These are phyloP conservation scores for Aureobasidium namibiae DNA, from an alignment of 2,329 filamentous ascomycete genomes.

Conservation along the genomic window DNA sequence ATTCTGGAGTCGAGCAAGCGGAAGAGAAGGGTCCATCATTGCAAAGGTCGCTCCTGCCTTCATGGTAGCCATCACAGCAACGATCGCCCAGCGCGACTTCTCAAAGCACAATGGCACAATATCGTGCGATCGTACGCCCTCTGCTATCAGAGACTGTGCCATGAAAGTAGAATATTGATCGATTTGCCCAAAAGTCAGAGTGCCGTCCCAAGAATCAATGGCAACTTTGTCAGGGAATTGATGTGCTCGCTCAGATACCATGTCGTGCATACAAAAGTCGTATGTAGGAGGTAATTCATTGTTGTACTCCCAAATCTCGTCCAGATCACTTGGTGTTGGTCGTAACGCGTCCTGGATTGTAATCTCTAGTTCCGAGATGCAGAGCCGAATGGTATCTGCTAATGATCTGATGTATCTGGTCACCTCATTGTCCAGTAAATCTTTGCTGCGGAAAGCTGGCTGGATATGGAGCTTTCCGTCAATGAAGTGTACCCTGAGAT, in stretches of 20 bases:
- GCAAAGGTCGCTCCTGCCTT: constrained; percentile 25
- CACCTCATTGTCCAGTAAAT: constrained; percentile 12
- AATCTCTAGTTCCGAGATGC: constrained; percentile 1
- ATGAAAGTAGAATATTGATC: constrained; percentile 17
- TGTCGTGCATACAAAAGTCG: constrained; percentile 17
- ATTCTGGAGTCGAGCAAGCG: constrained; percentile 19
- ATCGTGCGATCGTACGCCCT: constrained; percentile 12
- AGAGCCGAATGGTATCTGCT: constrained; percentile 9
- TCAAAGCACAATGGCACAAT: constrained; percentile 21
- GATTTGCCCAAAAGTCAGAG: constrained; percentile 21
- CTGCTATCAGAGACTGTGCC: constrained; percentile 14
- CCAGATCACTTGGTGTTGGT: constrained; percentile 13
- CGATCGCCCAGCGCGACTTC: constrained; percentile 22
- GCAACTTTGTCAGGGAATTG: constrained; percentile 18
- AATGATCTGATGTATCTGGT: constrained; percentile 13
- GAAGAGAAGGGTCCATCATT: constrained; percentile 21
- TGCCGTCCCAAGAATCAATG: constrained; percentile 23
- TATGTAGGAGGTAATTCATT: constrained; percentile 14
- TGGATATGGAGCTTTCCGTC: not conserved
- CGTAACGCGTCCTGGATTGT: constrained; percentile 22
- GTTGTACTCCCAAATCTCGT: constrained; percentile 18
- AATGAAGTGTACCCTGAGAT: not conserved
- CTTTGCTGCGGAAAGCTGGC: constrained; percentile 10
- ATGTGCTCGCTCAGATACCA: constrained; percentile 16
- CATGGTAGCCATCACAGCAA: constrained; percentile 23